A percentile compares a stretch with the other conserved stretches of the same genome.
Conservation (phyloP, 257 asterid genomes). For the Solanum verrucosum region DNA sequence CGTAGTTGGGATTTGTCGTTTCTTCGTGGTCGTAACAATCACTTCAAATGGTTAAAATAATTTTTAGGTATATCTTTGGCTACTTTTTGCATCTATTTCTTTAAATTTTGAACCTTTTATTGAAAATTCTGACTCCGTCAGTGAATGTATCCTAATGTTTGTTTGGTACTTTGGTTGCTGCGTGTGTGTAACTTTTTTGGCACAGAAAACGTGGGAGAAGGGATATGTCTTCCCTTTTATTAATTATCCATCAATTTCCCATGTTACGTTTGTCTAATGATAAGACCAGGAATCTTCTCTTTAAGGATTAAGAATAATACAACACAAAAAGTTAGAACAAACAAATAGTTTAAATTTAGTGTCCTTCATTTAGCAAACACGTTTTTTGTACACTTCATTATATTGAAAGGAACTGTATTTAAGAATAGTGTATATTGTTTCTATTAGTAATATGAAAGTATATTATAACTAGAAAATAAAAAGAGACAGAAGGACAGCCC, state of each 20-base stretch:
- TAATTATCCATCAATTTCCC: not conserved
- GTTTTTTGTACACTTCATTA: not conserved
- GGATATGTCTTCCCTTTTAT: not conserved
- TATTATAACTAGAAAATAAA: not conserved
- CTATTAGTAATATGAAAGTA: not conserved
- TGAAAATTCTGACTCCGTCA: no score
- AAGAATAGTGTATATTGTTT: not conserved
- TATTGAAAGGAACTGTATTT: not conserved
- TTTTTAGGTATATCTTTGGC: no score
- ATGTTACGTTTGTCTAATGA: not conserved
- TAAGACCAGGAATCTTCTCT: not conserved
- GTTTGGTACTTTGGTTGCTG: not conserved
- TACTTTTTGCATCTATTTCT: no score
- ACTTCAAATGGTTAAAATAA: no score
- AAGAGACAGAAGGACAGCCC: not conserved
- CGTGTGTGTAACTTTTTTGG: not conserved
- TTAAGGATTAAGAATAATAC: not conserved
- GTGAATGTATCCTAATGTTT: not conserved
- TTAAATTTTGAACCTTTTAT: no score
- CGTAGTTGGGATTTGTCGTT: no score
- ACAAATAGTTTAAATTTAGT: not conserved
- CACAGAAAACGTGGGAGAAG: not conserved
- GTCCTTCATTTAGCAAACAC: not conserved
- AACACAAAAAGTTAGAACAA: not conserved
- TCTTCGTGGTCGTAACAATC: no score